These are phyloP conservation scores for Eleusine indica DNA, from an alignment of 176 grass and related monocot species.

Conservation along the genomic window DNA sequence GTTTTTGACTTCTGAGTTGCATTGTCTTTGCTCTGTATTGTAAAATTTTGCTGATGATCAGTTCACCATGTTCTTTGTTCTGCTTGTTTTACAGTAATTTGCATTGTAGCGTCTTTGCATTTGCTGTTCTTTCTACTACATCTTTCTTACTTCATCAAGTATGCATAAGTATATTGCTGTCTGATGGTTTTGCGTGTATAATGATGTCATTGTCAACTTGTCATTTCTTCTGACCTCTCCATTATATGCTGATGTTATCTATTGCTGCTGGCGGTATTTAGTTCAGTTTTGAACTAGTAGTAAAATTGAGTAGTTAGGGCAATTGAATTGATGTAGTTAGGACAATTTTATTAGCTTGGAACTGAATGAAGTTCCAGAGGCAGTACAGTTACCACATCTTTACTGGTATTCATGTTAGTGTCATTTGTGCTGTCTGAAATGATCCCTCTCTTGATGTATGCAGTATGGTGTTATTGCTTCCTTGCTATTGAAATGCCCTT, in stretches of 20 bases:
- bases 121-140: not conserved
- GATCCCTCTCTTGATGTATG: not conserved
- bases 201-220: not conserved
- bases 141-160: not conserved
- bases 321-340: no score
- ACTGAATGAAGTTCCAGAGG: not conserved
- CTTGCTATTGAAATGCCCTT: not conserved
- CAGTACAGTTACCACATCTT: not conserved
- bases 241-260: not conserved
- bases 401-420: not conserved
- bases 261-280: no score
- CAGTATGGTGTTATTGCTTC: not conserved
- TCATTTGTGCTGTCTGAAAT: constrained; percentile 5
- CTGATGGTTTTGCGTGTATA: not conserved
- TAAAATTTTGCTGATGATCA: not conserved
- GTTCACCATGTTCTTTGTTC: constrained; percentile 9
- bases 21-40: not conserved
- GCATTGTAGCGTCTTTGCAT: not conserved
- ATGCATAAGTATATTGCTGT: not conserved
- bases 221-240: not conserved
- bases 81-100: not conserved
- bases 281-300: no score
- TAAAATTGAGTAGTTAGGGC: not conserved
- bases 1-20: not conserved
- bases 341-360: not conserved